Evolutionary conservation across 2,329 filamentous ascomycete genomes (phyloP).

Genomic region (Aureobasidium sp.): DNA sequence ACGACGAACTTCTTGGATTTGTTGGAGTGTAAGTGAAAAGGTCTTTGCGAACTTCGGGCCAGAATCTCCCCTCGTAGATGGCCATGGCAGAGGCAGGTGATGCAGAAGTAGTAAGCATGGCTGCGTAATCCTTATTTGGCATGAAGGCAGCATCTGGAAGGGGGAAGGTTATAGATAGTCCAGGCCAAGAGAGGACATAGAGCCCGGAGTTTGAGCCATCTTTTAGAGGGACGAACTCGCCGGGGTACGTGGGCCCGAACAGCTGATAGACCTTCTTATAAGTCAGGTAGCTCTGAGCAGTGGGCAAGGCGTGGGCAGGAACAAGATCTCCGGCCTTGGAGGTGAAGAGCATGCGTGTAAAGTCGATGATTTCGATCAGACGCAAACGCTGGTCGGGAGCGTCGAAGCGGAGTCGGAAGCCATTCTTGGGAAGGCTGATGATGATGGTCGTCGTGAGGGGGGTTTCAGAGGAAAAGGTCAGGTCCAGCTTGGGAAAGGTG

Average conservation of each 20-base stretch:
- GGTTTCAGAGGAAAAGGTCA: conserved; percentile 68
- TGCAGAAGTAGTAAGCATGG: conserved; percentile 71
- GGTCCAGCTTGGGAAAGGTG: conserved; percentile 72
- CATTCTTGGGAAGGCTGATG: conserved; percentile 73
- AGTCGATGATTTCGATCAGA: conserved; percentile 84
- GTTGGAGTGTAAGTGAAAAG: conserved; percentile 71
- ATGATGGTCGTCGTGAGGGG: conserved; percentile 71
- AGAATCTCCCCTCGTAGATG: conserved; percentile 82
- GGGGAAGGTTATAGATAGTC: conserved; percentile 87
- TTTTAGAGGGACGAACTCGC: conserved; percentile 73
- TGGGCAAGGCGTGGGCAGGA: conserved; percentile 23
- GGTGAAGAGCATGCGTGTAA: conserved; percentile 73
- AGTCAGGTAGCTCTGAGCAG: conserved; percentile 61
- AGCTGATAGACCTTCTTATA: conserved; percentile 70
- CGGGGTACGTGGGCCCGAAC: conserved; percentile 89
- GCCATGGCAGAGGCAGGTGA: conserved; percentile 79
- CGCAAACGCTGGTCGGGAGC: conserved; percentile 86
- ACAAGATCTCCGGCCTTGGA: conserved; percentile 51
- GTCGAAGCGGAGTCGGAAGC: conserved; percentile 84
- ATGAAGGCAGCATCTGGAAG: conserved; percentile 69
- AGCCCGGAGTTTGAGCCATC: conserved; percentile 55
- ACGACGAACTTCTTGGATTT: conserved; percentile 64
- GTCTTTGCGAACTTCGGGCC: conserved; percentile 70
- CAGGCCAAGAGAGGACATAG: conserved; percentile 90
- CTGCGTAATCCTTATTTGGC: conserved; percentile 71